Evolutionary conservation across 2,329 filamentous ascomycete genomes (phyloP).

Genomic region (Stachybotrys echinatus): DNA sequence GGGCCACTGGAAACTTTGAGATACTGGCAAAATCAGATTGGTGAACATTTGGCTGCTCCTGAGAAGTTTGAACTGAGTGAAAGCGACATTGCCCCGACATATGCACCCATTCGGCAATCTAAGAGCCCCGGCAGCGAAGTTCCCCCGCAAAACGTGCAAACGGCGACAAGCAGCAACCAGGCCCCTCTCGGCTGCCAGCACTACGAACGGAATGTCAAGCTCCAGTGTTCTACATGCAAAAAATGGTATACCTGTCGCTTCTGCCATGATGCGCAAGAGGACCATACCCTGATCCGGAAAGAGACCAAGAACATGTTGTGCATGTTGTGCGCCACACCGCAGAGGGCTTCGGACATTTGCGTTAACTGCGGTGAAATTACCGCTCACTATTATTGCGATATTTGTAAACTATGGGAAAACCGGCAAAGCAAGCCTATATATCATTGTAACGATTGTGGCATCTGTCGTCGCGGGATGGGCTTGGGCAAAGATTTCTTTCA

Average conservation of each 20-base stretch:
- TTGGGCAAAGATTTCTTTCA: conserved; percentile 97
- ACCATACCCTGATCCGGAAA: conserved; percentile 72
- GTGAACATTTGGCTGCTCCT: conserved; percentile 26
- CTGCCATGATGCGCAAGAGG: conserved; percentile 81
- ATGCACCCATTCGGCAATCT: conserved; percentile 48
- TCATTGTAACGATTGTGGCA: conserved; percentile 92
- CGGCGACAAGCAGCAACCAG: conserved; percentile 26
- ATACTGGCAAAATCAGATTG: conserved; percentile 50
- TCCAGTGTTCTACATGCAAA: conserved; percentile 86
- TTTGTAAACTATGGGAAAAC: conserved; percentile 97
- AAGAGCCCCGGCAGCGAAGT: conserved; percentile 40
- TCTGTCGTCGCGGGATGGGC: conserved; percentile 85
- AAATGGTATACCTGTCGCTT: conserved; percentile 94
- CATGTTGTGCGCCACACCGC: conserved; percentile 87
- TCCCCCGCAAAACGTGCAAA: conserved; percentile 12
- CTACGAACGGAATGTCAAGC: conserved; percentile 92
- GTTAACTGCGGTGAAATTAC: conserved; percentile 68
- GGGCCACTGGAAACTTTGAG: conserved; percentile 39
- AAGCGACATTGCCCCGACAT: conserved; percentile 64
- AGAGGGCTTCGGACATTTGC: conserved; percentile 75
- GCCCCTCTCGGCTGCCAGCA: conserved; percentile 73
- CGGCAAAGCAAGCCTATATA: conserved; percentile 88
- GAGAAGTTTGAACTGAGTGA: conserved; percentile 47
- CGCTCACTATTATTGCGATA: conserved; percentile 86
- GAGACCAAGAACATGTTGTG: conserved; percentile 95